phyloP scores from a whole-genome alignment of 1,284 basidiomycete species.

The Apiotrichum gamsii region DNA sequence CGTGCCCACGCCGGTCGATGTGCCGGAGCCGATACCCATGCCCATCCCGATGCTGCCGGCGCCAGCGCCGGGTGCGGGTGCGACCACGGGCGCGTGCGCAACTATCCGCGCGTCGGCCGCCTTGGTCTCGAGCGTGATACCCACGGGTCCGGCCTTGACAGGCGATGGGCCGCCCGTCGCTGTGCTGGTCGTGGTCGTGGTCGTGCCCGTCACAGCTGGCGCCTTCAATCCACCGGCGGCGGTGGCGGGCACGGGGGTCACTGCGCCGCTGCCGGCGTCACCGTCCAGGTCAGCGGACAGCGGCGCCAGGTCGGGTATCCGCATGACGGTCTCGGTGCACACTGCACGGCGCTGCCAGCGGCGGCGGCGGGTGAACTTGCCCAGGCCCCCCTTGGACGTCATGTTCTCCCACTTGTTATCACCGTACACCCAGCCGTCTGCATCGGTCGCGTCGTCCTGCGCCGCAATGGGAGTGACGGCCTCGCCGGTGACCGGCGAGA shows the following conservation, averaged over 20 bases:
- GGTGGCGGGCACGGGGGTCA: neutral
- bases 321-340: conserved; percentile 61
- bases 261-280: neutral
- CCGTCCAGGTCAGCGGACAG: conserved; percentile 18
- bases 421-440: conserved; percentile 87
- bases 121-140: conserved; percentile 1
- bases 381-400: conserved; percentile 70
- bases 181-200: neutral
- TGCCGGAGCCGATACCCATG: too few species aligned
- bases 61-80: too few species aligned
- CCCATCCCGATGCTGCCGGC: too few species aligned
- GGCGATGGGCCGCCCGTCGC: neutral
- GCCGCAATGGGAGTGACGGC: conserved; percentile 18
- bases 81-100: conserved; percentile 9
- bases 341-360: conserved; percentile 78
- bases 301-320: conserved; percentile 38
- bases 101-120: conserved; percentile 1
- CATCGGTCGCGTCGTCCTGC: conserved; percentile 57
- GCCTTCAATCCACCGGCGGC: neutral
- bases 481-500: neutral
- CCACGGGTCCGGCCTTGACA: neutral
- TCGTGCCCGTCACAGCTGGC: neutral
- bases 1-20: neutral
- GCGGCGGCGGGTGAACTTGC: conserved; percentile 80
- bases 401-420: conserved; percentile 93